Evolutionary conservation across 1,284 basidiomycete genomes (phyloP).

Genomic region (Ceratobasidium sp.): DNA sequence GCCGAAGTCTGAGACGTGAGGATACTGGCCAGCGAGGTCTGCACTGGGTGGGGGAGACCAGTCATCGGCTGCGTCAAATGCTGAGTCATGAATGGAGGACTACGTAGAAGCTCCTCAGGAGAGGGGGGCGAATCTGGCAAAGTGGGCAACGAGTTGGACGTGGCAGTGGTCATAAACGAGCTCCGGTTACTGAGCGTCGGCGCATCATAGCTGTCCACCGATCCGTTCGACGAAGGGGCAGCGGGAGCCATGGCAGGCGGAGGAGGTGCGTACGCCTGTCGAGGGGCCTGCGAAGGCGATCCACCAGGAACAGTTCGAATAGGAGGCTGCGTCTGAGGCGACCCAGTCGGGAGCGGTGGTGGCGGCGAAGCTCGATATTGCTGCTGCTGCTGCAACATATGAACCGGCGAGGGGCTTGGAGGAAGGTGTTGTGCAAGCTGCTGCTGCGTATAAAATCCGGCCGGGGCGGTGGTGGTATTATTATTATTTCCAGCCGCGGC

Average conservation of each 20-base stretch:
- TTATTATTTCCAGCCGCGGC: neutral
- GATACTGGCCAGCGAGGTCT: conserved; percentile 13
- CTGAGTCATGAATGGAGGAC: conserved; percentile 9
- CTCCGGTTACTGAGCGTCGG: neutral
- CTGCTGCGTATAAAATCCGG: conserved; percentile 17
- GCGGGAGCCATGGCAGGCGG: conserved; percentile 16
- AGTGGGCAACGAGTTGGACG: conserved; percentile 15
- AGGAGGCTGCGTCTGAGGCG: conserved; percentile 13
- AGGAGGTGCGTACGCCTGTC: conserved; percentile 16
- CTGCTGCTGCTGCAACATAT: neutral
- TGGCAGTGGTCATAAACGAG: conserved; percentile 9
- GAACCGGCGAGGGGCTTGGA: conserved; percentile 9
- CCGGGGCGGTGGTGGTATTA: conserved; percentile 2
- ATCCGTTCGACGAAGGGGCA: neutral
- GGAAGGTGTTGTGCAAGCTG: conserved; percentile 19
- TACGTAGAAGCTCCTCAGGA: conserved; percentile 3
- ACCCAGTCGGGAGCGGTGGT: conserved; percentile 13
- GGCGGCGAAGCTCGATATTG: conserved; percentile 18
- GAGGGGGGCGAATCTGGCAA: conserved; percentile 26
- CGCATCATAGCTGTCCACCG: conserved; percentile 1
- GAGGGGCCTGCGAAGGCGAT: conserved; percentile 24
- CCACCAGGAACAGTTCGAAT: neutral
- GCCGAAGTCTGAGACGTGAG: conserved; percentile 14
- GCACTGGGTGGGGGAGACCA: neutral
- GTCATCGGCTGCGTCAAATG: neutral